phyloP scores from a whole-genome alignment of 2,329 filamentous ascomycete genomes.

The Ascochyta pisi region DNA sequence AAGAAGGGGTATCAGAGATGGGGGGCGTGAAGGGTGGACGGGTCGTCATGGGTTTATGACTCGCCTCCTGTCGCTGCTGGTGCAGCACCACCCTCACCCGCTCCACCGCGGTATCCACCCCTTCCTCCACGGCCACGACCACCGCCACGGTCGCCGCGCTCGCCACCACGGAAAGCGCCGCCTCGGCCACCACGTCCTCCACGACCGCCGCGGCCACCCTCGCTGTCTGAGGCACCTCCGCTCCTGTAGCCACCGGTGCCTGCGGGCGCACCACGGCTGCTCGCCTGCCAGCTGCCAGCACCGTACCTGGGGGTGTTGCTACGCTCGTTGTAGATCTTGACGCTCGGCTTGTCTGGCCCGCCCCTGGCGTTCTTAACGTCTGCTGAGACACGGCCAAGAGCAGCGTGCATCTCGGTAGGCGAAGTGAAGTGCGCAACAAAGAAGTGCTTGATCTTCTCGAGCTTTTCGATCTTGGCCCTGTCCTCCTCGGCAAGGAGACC shows the following conservation, averaged over 20 bases:
- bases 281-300: conserved; percentile 68
- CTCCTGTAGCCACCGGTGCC: conserved; percentile 82
- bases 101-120: conserved; percentile 38
- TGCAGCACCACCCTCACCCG: conserved; percentile 43
- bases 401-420: conserved; percentile 78
- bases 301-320: conserved; percentile 55
- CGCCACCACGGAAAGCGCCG: conserved; percentile 61
- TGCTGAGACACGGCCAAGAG: conserved; percentile 75
- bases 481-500: conserved; percentile 86
- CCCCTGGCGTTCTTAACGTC: conserved; percentile 78
- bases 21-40: conserved; percentile 18
- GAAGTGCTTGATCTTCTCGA: conserved; percentile 76
- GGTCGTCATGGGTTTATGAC: conserved; percentile 35
- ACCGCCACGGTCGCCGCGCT: conserved; percentile 48
- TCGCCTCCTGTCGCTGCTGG: conserved; percentile 48
- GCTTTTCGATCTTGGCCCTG: conserved; percentile 73
- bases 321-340: conserved; percentile 80
- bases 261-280: conserved; percentile 65
- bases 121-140: conserved; percentile 47
- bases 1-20: conserved; percentile 44
- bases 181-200: conserved; percentile 55
- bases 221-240: conserved; percentile 77
- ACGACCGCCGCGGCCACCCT: conserved; percentile 68
- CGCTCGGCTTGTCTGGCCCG: conserved; percentile 78
- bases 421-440: conserved; percentile 87